Conservation (phyloP, 805 yeast genomes). For the Candida tibetensis region DNA sequence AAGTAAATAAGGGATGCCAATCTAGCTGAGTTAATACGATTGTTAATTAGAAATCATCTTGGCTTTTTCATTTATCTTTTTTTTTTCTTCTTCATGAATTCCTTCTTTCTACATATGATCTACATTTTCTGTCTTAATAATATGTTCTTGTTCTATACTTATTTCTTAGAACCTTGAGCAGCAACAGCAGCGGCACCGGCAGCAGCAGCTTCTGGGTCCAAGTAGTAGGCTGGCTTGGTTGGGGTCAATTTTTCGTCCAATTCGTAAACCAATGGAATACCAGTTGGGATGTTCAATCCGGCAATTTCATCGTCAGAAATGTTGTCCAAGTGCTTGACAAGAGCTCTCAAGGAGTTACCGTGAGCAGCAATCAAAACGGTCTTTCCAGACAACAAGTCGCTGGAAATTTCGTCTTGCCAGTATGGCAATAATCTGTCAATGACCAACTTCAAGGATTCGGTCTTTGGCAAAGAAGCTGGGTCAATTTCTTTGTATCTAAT, state of each 20-base stretch:
- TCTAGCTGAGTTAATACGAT: too few species aligned
- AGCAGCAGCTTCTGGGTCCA: constrained; percentile 99
- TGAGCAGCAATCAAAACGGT: constrained; percentile 94
- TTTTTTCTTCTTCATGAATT: too few species aligned
- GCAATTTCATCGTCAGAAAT: constrained; percentile 92
- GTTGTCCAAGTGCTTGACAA: constrained; percentile 92
- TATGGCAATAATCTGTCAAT: constrained; percentile 95
- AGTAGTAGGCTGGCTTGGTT: constrained; percentile 89
- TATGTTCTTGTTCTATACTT: too few species aligned
- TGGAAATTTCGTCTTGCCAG: constrained; percentile 91
- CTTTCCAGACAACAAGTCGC: constrained; percentile 80
- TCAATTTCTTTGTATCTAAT: constrained; percentile 82
- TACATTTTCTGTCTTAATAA: too few species aligned
- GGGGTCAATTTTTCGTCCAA: constrained; percentile 85
- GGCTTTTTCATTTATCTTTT: too few species aligned
- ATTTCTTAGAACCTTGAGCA: constrained; percentile 71
- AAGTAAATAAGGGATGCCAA: too few species aligned
- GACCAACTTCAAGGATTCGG: constrained; percentile 92
- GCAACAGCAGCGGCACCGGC: constrained; percentile 99
- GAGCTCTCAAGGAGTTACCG: constrained; percentile 97
- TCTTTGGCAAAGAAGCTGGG: constrained; percentile 83
- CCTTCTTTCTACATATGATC: too few species aligned
- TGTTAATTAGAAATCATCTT: too few species aligned
- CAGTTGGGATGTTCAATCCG: constrained; percentile 95
- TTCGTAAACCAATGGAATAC: constrained; percentile 97